Base-by-base conservation (phyloP, 306 rosid genomes). In the Rosa multiflora region DNA sequence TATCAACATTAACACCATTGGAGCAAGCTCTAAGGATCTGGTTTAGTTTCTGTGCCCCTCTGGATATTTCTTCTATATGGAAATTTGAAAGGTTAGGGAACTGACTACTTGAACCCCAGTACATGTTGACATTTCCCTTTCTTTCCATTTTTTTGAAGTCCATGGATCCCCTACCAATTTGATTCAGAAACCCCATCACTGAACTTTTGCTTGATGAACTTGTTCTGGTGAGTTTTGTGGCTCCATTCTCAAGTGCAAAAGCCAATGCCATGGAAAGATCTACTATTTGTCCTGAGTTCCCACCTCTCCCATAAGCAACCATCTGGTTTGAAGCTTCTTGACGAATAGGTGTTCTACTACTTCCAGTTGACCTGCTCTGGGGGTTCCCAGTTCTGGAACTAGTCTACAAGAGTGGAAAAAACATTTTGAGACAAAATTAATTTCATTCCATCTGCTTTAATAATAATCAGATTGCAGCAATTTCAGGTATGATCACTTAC, bases 41-140 rank as follows among this genome's bases (percentile, higher is more conserved):
- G 83, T 96, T 96, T 78, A 96, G 80, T 80, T 85, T 92, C 55
- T 87, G 91, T 67, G 96, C 97, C 47, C 98, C 98, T 88, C 84
- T 93, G 13, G 96, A 88, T 86, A 95, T 95, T 73, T 89, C 97
- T 42, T 88, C 86, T 59, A 95, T 82, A 77, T 89, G 97, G 77
- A 81, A 61, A 46, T 83, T 85, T 20, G 96, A 88, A 74, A 89
- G 78, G 62, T 77, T 51, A 13, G 92, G 92, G 58, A 86, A 90
- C 72, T 77, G 75, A 73, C 77, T 88, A 55, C 64, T 84, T 42
- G 91, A 74, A 84, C 85, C 74, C 67, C 79, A 69, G 71, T 87
- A 86, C 85, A 81, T 82, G 56, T 78, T 89, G 51, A 74, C 68
- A 53, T 67, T 78, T 79, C 88, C 78, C 78, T 83, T 78, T 81